Evolutionary conservation across 495 filamentous ascomycete species (phyloP), one percentile per base, ranked within the genome.

Genomic region (Apiosordaria backusii): DNA sequence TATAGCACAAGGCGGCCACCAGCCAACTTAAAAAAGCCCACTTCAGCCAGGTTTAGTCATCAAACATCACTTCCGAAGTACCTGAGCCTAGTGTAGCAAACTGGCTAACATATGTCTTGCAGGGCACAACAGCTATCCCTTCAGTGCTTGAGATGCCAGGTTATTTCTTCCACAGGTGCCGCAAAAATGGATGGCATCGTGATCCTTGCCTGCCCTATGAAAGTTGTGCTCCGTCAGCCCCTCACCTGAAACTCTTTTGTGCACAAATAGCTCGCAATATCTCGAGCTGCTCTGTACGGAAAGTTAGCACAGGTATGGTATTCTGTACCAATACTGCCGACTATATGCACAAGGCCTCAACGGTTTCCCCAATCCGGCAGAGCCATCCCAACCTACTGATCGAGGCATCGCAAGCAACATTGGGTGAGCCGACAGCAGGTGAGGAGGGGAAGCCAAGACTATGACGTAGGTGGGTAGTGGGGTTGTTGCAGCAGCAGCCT

Each of bases 391-490:
- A 58, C 4, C 4, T 18, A 25, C 18, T 24, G 24, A 24, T 59
- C 16, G n/a, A 45, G 35, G 35, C 35, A 64, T 55, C 45, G 50
- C 29, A 62, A 58, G 52, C 58, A 40, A 45, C 3, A 45, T 45
- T 45, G 35, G 35, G 35, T 13, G 35, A 45, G 10, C 35, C 10
- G 53, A 21, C 53, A 24, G 16, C 53, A 24, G 53, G 40, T 23
- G 4, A 59, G 24, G 57, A 66, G 60, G 61, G 57, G 64, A 57
- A 65, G 21, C 22, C 50, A 19, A 35, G 4, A 18, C 69, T 65
- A 74, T 74, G 72, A 74, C 72, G 72, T 74, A 66, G 71, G 63
- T 65, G 61, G 57, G 67, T 70, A 67, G 72, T 67, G 72, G 61
- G 24, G 35, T 19, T 22, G 22, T 21, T 3, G 15, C 54, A 55